These are phyloP conservation scores for Retiboletus flavoniger DNA, from an alignment of 1,284 basidiomycete species.

Conservation along the genomic window DNA sequence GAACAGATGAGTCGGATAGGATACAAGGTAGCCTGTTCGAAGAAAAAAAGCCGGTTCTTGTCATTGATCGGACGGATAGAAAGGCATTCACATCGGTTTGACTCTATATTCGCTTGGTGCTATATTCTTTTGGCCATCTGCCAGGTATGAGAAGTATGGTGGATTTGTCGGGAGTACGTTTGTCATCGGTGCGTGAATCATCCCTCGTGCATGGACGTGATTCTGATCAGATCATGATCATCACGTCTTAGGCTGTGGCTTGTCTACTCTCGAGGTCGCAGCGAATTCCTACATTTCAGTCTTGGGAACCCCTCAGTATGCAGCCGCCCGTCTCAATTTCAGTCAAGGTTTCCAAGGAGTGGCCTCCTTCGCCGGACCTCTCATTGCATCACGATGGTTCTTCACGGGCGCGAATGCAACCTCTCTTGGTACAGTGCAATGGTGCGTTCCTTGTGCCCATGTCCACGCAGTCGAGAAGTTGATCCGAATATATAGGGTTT, in stretches of 20 bases:
- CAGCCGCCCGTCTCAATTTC: conserved; percentile 77
- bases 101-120: conserved; percentile 70
- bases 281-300: conserved; percentile 82
- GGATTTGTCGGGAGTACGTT: conserved; percentile 76
- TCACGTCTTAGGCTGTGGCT: conserved; percentile 58
- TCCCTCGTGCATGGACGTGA: neutral
- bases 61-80: conserved; percentile 34
- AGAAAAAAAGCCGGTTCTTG: neutral
- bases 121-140: conserved; percentile 81
- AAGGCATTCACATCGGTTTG: conserved; percentile 69
- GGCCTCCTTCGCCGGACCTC: conserved; percentile 75
- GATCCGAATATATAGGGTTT: conserved; percentile 50
- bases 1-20: conserved; percentile 55
- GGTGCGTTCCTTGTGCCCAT: conserved; percentile 35
- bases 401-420: conserved; percentile 63
- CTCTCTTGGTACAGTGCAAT: conserved; percentile 71
- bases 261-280: conserved; percentile 67
- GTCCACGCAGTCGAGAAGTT: neutral
- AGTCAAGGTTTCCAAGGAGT: conserved; percentile 83
- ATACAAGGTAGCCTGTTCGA: conserved; percentile 48
- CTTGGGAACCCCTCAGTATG: conserved; percentile 65
- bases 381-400: conserved; percentile 78
- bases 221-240: neutral
- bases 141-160: conserved; percentile 63
- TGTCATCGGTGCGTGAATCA: conserved; percentile 49